These are phyloP conservation scores for Syzygium jambos DNA, from an alignment of 345 rosid species.

Conservation along the genomic window DNA sequence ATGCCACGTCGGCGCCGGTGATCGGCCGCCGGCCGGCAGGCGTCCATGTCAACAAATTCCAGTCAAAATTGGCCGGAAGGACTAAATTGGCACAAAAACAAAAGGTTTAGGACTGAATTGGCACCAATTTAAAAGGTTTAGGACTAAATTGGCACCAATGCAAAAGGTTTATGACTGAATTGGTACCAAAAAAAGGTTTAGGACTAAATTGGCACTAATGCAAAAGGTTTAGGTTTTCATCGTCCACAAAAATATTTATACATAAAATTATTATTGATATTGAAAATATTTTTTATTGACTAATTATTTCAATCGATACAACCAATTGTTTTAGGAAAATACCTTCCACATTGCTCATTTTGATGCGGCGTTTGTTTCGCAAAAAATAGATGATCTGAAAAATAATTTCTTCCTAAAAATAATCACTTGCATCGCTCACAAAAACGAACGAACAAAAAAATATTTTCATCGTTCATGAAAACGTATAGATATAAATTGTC, in stretches of 20 bases:
- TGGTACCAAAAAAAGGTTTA: too few relatives aligned
- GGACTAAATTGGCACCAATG: too few relatives aligned
- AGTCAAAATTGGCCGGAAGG: too few relatives aligned
- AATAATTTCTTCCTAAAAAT: background rate
- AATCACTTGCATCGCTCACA: fast-evolving
- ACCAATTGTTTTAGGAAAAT: fast-evolving
- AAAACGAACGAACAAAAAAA: background rate
- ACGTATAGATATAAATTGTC: background rate
- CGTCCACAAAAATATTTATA: background rate
- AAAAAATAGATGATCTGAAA: background rate
- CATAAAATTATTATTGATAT: fast-evolving
- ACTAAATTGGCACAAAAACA: too few relatives aligned
- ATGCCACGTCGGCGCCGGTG: too few relatives aligned
- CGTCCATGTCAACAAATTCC: too few relatives aligned
- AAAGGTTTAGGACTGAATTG: too few relatives aligned
- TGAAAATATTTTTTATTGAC: background rate
- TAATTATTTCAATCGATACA: background rate
- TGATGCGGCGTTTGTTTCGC: background rate
- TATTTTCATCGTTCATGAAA: fast-evolving
- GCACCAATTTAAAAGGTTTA: too few relatives aligned
- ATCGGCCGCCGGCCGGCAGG: too few relatives aligned
- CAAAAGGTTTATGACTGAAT: too few relatives aligned
- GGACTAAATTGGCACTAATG: too few relatives aligned
- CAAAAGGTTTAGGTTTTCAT: too few relatives aligned
- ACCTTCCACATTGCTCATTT: fast-evolving